phyloP scores from a whole-genome alignment of 805 yeast species.

The Saccharomycopsis javanensis region DNA sequence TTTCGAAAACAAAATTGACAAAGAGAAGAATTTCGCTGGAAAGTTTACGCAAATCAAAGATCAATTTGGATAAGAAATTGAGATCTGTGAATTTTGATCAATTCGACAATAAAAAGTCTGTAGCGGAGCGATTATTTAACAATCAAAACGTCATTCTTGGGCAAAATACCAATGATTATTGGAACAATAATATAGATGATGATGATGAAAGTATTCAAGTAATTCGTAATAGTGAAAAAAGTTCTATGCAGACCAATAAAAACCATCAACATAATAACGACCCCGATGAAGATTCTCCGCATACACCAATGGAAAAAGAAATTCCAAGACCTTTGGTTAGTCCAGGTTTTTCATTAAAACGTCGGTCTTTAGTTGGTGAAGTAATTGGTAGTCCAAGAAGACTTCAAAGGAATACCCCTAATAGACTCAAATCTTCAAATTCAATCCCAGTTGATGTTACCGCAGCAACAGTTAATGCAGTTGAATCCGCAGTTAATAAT shows the following conservation, averaged over 20 bases:
- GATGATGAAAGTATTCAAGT: not conserved
- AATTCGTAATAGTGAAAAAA: not conserved
- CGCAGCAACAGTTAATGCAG: conserved; percentile 3
- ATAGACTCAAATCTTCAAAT: not conserved
- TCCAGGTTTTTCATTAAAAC: conserved; percentile 14
- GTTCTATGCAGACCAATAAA: not conserved
- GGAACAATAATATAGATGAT: not conserved
- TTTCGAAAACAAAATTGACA: not conserved
- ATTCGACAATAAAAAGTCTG: not conserved
- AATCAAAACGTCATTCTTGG: not conserved
- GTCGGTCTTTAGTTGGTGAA: conserved; percentile 18
- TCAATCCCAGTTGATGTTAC: not conserved
- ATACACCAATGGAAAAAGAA: conserved; percentile 17
- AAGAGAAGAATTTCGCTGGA: conserved; percentile 6
- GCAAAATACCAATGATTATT: not conserved
- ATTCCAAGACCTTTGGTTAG: conserved; percentile 15
- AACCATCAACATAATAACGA: not conserved
- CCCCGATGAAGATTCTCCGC: conserved; percentile 14
- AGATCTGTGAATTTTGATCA: not conserved
- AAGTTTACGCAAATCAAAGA: conserved; percentile 12
- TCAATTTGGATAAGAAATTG: conserved; percentile 13
- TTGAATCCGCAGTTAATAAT: not conserved
- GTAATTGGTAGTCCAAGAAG: conserved; percentile 8
- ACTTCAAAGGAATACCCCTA: conserved; percentile 6
- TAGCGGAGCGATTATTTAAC: not conserved